A percentile compares a stretch with the other conserved stretches of the same genome.
Evolutionary conservation across 2,329 filamentous ascomycete genomes (phyloP).

Genomic region (Xylariaceae sp.): DNA sequence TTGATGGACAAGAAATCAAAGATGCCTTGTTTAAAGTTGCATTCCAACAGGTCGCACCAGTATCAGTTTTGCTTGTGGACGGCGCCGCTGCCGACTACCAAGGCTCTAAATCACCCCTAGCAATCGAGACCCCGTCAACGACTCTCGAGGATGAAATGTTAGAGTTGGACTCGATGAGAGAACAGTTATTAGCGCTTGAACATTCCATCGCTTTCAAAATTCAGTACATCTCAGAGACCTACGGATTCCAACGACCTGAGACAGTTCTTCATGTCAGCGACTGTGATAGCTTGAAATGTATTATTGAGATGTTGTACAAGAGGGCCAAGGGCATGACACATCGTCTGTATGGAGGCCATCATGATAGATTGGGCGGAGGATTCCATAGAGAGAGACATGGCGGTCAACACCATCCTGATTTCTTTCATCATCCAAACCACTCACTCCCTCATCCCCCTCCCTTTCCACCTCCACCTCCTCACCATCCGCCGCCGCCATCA

Average conservation of each 20-base stretch:
- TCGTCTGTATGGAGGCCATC: conserved; percentile 28
- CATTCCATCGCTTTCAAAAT: conserved; percentile 42
- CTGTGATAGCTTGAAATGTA: conserved; percentile 42
- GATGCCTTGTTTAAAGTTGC: conserved; percentile 39
- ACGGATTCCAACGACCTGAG: conserved; percentile 29
- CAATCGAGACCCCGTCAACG: conserved; percentile 16
- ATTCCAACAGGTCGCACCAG: conserved; percentile 44
- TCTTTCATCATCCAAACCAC: too few species aligned
- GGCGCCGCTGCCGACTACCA: conserved; percentile 34
- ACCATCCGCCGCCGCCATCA: too few species aligned
- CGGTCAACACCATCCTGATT: conserved; percentile 16
- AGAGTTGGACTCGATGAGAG: conserved; percentile 41
- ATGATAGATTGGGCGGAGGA: conserved; percentile 17
- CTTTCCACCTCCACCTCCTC: too few species aligned
- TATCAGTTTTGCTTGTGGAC: conserved; percentile 40
- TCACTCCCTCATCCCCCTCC: too few species aligned
- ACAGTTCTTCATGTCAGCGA: conserved; percentile 25
- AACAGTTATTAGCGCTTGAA: conserved; percentile 39
- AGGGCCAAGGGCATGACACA: conserved; percentile 36
- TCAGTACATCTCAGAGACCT: conserved; percentile 34
- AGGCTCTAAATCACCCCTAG: conserved; percentile 15
- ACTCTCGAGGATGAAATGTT: conserved; percentile 40
- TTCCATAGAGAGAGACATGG: conserved; percentile 18
- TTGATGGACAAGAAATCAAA: conserved; percentile 39
- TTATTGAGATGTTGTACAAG: conserved; percentile 37